Evolutionary conservation across 2,329 filamentous ascomycete genomes (phyloP).

Genomic region (Knufia fluminis): DNA sequence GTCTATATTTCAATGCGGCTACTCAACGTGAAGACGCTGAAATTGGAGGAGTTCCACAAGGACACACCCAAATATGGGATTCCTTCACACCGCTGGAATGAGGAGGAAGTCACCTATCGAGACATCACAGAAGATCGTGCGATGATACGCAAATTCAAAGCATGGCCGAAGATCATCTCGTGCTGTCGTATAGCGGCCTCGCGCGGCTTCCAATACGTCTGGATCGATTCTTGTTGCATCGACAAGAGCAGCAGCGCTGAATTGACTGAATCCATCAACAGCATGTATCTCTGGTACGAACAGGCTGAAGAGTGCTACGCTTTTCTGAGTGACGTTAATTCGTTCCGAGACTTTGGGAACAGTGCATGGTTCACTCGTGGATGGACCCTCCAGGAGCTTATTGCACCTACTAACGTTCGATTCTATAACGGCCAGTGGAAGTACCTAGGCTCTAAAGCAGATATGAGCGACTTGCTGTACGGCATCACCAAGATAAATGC

Average conservation of each 20-base stretch:
- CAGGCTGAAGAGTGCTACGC: constrained; percentile 14
- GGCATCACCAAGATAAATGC: constrained; percentile 22
- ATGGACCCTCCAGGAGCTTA: constrained; percentile 22
- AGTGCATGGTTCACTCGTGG: constrained; percentile 21
- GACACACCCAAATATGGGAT: too few species aligned
- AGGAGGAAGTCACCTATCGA: constrained; percentile 21
- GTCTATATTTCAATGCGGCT: too few species aligned
- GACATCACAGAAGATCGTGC: constrained; percentile 14
- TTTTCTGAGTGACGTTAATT: constrained; percentile 7
- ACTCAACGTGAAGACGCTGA: too few species aligned
- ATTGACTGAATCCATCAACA: constrained; percentile 15
- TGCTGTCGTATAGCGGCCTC: neutral
- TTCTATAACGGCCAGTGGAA: constrained; percentile 23
- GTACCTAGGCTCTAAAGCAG: constrained; percentile 23
- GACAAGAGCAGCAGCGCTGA: constrained; percentile 22
- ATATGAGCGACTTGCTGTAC: constrained; percentile 20
- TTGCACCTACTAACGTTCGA: constrained; percentile 23
- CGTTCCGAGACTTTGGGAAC: neutral
- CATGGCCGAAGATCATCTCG: constrained; percentile 6
- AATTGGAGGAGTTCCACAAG: too few species aligned
- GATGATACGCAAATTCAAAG: neutral
- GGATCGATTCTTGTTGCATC: constrained; percentile 24
- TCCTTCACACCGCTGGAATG: constrained; percentile 28
- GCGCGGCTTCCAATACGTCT: constrained; percentile 20
- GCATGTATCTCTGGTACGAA: constrained; percentile 16